Evolutionary conservation across 2,329 filamentous ascomycete genomes (phyloP).

Genomic region (Aspergillus sp.): DNA sequence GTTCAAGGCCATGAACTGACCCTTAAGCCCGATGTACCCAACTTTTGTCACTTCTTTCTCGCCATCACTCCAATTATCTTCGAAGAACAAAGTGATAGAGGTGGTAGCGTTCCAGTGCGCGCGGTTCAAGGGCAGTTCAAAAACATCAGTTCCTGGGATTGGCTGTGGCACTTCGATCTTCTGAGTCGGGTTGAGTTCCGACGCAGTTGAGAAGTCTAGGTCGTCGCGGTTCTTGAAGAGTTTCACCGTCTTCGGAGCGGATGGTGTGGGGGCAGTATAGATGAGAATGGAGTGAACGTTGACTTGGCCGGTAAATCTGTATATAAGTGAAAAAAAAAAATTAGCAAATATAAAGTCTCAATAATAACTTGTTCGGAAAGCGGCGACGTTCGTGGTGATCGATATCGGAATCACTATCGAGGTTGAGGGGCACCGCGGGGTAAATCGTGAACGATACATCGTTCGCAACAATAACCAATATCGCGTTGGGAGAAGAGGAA

Average conservation of each 20-base stretch:
- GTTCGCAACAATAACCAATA: background rate
- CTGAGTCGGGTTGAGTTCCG: conserved; percentile 70
- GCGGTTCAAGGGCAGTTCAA: conserved; percentile 85
- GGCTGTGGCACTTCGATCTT: conserved; percentile 75
- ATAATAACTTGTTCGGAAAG: no score
- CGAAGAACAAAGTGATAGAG: conserved; percentile 79
- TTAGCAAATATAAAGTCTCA: background rate
- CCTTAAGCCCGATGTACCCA: conserved; percentile 87
- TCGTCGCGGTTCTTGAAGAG: conserved; percentile 84
- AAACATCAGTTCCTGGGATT: conserved; percentile 60
- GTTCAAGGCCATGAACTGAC: conserved; percentile 86
- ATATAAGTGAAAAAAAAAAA: background rate
- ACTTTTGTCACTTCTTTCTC: conserved; percentile 78
- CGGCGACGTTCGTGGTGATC: background rate
- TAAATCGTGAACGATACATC: conserved; percentile 1
- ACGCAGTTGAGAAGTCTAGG: conserved; percentile 78
- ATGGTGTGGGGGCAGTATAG: conserved; percentile 69
- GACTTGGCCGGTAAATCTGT: conserved; percentile 86
- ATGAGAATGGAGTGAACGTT: conserved; percentile 88
- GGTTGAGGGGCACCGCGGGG: conserved; percentile 24
- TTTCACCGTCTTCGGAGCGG: conserved; percentile 79
- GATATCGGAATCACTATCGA: background rate
- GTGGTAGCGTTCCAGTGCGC: conserved; percentile 86
- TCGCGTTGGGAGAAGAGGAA: background rate
- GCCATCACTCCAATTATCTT: conserved; percentile 81